Evolutionary conservation across 2,329 filamentous ascomycete genomes (phyloP).

Genomic region (Colletotrichum sp.): DNA sequence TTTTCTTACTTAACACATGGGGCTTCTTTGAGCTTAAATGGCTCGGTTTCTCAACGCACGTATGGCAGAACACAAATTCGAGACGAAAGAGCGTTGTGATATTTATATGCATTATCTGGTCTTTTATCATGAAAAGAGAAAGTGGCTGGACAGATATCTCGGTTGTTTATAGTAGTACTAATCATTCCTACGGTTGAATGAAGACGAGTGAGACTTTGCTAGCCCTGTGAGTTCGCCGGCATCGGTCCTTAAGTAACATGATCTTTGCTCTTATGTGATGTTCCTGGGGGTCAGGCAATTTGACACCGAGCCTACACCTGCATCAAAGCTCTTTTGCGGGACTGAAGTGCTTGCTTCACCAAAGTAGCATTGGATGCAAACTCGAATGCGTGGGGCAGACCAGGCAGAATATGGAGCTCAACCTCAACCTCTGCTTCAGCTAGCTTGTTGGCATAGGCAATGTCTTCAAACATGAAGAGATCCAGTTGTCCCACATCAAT

Average conservation of each 20-base stretch:
- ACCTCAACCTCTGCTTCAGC: slow-evolving; percentile 33
- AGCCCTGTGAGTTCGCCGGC: background rate
- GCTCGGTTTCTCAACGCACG: background rate
- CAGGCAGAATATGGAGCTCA: slow-evolving; percentile 44
- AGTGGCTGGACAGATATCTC: background rate
- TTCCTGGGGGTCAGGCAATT: fast-evolving
- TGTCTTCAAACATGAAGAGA: slow-evolving; percentile 37
- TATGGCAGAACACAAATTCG: fast-evolving
- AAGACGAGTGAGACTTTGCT: fast-evolving
- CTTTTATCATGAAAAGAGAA: fast-evolving
- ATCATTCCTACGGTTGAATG: background rate
- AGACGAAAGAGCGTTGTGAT: background rate
- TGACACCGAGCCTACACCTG: background rate
- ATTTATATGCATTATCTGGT: fast-evolving
- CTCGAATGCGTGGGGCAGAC: slow-evolving; percentile 42
- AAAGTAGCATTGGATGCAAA: background rate
- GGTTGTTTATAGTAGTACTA: fast-evolving
- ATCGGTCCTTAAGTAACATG: fast-evolving
- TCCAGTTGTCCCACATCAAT: slow-evolving; percentile 43
- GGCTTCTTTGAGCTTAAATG: background rate
- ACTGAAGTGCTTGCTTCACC: slow-evolving; percentile 25
- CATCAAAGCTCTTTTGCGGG: slow-evolving; percentile 18
- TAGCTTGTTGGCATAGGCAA: slow-evolving; percentile 35
- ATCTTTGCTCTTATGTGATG: fast-evolving
- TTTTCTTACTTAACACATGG: background rate